Evolutionary conservation across 805 yeast species (phyloP).

Genomic region (Nakazawaea wyomingensis): DNA sequence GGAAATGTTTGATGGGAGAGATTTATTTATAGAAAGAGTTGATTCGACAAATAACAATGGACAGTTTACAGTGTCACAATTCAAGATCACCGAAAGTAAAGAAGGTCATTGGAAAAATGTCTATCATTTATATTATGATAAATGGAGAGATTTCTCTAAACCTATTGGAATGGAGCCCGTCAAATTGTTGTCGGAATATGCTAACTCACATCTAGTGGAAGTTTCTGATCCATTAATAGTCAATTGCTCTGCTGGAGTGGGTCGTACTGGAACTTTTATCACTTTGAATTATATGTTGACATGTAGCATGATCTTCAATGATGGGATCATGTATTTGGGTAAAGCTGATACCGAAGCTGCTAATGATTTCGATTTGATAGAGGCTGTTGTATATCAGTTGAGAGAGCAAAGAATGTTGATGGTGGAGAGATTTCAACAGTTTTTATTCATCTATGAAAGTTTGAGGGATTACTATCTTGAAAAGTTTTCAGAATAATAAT

Average conservation of each 20-base stretch:
- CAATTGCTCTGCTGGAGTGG: constrained; percentile 47
- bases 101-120: constrained; percentile 21
- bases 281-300: constrained; percentile 30
- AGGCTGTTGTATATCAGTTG: constrained; percentile 37
- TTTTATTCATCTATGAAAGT: constrained; percentile 41
- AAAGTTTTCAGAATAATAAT: not conserved
- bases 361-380: constrained; percentile 42
- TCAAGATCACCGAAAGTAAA: not conserved
- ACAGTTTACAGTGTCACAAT: not conserved
- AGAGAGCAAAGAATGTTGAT: constrained; percentile 45
- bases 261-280: constrained; percentile 38
- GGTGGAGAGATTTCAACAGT: constrained; percentile 52
- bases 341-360: not conserved
- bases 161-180: constrained; percentile 33
- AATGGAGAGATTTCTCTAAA: constrained; percentile 40
- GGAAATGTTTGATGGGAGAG: constrained; percentile 1
- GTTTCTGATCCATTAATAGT: constrained; percentile 18
- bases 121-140: constrained; percentile 34
- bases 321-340: constrained; percentile 10
- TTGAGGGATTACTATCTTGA: constrained; percentile 17
- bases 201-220: constrained; percentile 9
- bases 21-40: constrained; percentile 3
- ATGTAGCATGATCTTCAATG: constrained; percentile 3
- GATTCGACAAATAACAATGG: constrained; percentile 1
- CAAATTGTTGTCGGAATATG: constrained; percentile 17